These are phyloP conservation scores for Paramyrothecium sp. DNA, from an alignment of 2,329 filamentous ascomycete species.

Conservation along the genomic window DNA sequence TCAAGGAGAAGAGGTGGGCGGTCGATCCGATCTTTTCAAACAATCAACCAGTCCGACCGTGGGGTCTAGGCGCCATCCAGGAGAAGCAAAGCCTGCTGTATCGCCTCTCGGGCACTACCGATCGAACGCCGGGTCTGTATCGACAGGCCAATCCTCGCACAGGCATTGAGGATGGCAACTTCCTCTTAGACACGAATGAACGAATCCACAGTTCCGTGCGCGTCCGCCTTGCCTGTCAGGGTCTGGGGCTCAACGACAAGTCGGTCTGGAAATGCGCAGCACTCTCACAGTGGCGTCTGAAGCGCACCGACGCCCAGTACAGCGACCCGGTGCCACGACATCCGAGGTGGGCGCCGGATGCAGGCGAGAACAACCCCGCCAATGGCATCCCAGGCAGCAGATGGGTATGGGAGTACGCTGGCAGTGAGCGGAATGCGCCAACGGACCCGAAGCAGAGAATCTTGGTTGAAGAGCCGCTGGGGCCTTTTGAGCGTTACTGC, in stretches of 20 bases:
- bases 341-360: slow-evolving; percentile 27
- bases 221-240: slow-evolving; percentile 48
- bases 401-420: slow-evolving; percentile 56
- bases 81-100: slow-evolving; percentile 39
- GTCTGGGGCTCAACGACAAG: slow-evolving; percentile 48
- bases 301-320: slow-evolving; percentile 27
- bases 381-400: slow-evolving; percentile 25
- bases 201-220: slow-evolving; percentile 54
- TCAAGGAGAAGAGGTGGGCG: slow-evolving; percentile 38
- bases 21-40: slow-evolving; percentile 43
- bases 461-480: slow-evolving; percentile 53
- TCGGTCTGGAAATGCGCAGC: slow-evolving; percentile 45
- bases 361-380: slow-evolving; percentile 17
- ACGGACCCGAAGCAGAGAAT: slow-evolving; percentile 33
- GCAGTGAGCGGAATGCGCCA: slow-evolving; percentile 39
- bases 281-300: slow-evolving; percentile 43
- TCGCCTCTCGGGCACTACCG: slow-evolving; percentile 39
- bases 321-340: slow-evolving; percentile 32
- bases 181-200: slow-evolving; percentile 53
- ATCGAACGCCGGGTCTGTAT: slow-evolving; percentile 48
- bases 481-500: slow-evolving; percentile 50
- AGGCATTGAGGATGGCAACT: slow-evolving; percentile 31
- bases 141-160: slow-evolving; percentile 40
- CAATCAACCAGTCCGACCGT: slow-evolving; percentile 47
- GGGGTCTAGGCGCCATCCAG: slow-evolving; percentile 44